These are phyloP conservation scores for Candida neerlandica DNA, from an alignment of 1,139 yeast genomes.

Conservation along the genomic window DNA sequence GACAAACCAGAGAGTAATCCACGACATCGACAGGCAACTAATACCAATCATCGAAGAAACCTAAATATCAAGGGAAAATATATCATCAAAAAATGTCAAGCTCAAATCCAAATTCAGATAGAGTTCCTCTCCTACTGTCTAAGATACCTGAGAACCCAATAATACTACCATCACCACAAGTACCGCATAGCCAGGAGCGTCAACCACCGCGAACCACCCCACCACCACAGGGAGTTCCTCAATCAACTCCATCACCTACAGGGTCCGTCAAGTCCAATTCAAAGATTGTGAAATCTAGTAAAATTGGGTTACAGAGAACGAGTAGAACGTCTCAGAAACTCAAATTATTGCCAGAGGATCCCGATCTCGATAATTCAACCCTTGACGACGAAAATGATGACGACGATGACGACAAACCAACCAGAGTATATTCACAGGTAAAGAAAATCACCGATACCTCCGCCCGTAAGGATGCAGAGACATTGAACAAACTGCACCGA, in stretches of 20 bases:
- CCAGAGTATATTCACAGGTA: slow-evolving; percentile 75
- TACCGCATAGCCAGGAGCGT: background rate
- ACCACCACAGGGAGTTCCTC: slow-evolving; percentile 7
- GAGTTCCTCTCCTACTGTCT: slow-evolving; percentile 26
- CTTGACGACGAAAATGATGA: slow-evolving; percentile 26
- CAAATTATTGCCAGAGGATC: slow-evolving; percentile 83
- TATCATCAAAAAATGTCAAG: slow-evolving; percentile 4
- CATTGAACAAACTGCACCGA: slow-evolving; percentile 87
- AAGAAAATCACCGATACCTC: slow-evolving; percentile 85
- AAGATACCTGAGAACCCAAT: slow-evolving; percentile 35
- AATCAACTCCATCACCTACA: slow-evolving; percentile 2
- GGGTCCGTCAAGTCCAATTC: slow-evolving; percentile 21
- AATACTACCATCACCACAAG: slow-evolving; percentile 12
- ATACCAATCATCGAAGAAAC: background rate
- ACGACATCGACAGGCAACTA: background rate
- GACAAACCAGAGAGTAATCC: background rate
- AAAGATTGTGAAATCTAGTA: slow-evolving; percentile 38
- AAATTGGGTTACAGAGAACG: slow-evolving; percentile 82
- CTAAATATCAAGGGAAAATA: too few species aligned
- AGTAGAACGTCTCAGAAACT: slow-evolving; percentile 87
- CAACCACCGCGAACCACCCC: slow-evolving; percentile 2
- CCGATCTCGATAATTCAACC: slow-evolving; percentile 13
- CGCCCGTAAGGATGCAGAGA: slow-evolving; percentile 93
- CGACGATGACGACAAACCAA: slow-evolving; percentile 20
- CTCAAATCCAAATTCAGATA: slow-evolving; percentile 11